phyloP scores from a whole-genome alignment of 2,329 filamentous ascomycete species.

The Phialocephala subalpina region DNA sequence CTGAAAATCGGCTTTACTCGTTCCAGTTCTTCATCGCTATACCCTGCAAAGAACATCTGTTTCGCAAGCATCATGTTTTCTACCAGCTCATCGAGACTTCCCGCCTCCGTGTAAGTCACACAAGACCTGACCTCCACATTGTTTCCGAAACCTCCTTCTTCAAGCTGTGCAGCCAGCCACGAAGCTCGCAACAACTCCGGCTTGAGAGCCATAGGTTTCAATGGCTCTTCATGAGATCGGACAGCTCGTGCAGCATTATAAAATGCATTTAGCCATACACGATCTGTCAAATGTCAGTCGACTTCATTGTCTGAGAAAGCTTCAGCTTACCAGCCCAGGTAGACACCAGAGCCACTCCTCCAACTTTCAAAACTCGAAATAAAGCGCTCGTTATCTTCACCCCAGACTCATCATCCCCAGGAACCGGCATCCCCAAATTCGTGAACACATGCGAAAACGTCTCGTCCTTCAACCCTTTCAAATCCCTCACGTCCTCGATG shows the following conservation, averaged over 20 bases:
- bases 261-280: conserved; percentile 23
- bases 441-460: conserved; percentile 78
- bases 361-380: conserved; percentile 20
- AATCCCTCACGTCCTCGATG: conserved; percentile 68
- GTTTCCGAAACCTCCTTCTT: conserved; percentile 26
- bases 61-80: conserved; percentile 28
- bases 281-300: conserved; percentile 20
- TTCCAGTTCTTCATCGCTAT: conserved; percentile 19
- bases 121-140: conserved; percentile 22
- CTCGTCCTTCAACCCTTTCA: conserved; percentile 84
- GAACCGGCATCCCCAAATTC: conserved; percentile 23
- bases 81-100: conserved; percentile 22
- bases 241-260: conserved; percentile 12
- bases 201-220: conserved; percentile 11
- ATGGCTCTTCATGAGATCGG: conserved; percentile 17
- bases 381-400: conserved; percentile 16
- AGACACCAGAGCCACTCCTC: conserved; percentile 20
- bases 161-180: conserved; percentile 24
- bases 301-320: background rate
- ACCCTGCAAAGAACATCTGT: conserved; percentile 24
- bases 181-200: conserved; percentile 20
- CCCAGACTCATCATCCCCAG: conserved; percentile 63
- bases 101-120: conserved; percentile 22
- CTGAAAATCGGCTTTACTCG: conserved; percentile 10
- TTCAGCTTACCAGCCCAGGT: conserved; percentile 25